Evolutionary conservation across 1,139 yeast genomes (phyloP).

Genomic region (Taphrina flavorubra): DNA sequence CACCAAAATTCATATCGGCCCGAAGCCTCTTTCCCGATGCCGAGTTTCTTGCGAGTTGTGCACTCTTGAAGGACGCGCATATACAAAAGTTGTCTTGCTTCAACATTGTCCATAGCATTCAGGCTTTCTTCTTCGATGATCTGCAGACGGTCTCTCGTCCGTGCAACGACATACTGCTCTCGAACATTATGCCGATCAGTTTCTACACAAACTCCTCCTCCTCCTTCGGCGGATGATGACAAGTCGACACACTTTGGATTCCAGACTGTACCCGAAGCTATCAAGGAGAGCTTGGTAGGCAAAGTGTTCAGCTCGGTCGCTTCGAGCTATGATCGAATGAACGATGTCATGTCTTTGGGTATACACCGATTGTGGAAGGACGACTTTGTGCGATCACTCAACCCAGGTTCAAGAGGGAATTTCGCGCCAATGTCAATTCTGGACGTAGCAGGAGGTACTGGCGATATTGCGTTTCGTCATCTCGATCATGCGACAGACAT

Average conservation of each 20-base stretch:
- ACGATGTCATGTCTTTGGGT: slow-evolving; percentile 97
- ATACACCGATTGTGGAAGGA: slow-evolving; percentile 94
- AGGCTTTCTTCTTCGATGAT: too few relatives aligned
- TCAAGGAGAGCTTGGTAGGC: slow-evolving; percentile 85
- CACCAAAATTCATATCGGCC: slow-evolving; percentile 7
- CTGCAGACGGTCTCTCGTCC: neutral
- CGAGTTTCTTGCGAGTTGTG: neutral
- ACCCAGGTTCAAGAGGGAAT: slow-evolving; percentile 70
- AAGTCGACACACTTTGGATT: slow-evolving; percentile 91
- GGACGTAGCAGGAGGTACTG: slow-evolving; percentile 99
- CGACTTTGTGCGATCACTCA: slow-evolving; percentile 83
- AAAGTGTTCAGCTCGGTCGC: slow-evolving; percentile 95
- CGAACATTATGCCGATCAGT: slow-evolving; percentile 9
- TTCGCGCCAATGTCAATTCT: slow-evolving; percentile 70
- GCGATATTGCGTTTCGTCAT: slow-evolving; percentile 95
- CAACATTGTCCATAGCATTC: too few relatives aligned
- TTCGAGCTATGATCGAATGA: slow-evolving; percentile 91
- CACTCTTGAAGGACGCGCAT: neutral
- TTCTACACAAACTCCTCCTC: slow-evolving; percentile 42
- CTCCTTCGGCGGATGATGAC: slow-evolving; percentile 5
- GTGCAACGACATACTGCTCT: neutral
- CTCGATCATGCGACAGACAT: slow-evolving; percentile 84
- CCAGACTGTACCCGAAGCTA: slow-evolving; percentile 76
- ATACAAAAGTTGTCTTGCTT: too few relatives aligned
- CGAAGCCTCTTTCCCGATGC: neutral